phyloP scores from a whole-genome alignment of 1,284 basidiomycete species.

The Ustilago shanxiensis region DNA sequence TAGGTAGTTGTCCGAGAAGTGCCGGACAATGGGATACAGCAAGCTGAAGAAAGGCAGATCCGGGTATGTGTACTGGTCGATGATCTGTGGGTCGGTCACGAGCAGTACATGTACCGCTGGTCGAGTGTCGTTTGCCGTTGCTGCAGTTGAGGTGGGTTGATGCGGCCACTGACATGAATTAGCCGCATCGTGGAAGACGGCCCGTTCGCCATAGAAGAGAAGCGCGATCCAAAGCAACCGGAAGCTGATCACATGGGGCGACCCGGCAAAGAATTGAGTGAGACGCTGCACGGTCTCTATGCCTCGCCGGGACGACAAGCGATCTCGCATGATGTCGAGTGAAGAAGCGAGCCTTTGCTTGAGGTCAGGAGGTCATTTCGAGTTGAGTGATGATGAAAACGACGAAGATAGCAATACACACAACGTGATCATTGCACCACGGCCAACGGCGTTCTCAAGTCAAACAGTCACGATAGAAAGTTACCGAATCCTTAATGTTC shows the following conservation, averaged over 20 bases:
- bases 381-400: neutral
- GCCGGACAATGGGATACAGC: slow-evolving; percentile 33
- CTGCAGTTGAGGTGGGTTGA: slow-evolving; percentile 7
- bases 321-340: slow-evolving; percentile 18
- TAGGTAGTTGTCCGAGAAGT: slow-evolving; percentile 54
- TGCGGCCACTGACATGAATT: slow-evolving; percentile 37
- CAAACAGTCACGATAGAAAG: no score
- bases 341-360: neutral
- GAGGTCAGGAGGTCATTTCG: neutral
- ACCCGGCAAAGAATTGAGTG: slow-evolving; percentile 18
- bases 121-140: slow-evolving; percentile 8
- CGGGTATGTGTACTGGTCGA: slow-evolving; percentile 45
- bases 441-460: neutral
- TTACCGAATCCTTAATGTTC: neutral
- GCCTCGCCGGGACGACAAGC: slow-evolving; percentile 4
- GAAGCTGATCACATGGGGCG: slow-evolving; percentile 28
- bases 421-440: no score
- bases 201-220: slow-evolving; percentile 44
- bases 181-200: slow-evolving; percentile 39
- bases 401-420: neutral
- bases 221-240: slow-evolving; percentile 40
- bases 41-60: slow-evolving; percentile 24
- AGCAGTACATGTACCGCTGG: slow-evolving; percentile 39
- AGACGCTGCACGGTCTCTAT: slow-evolving; percentile 15
- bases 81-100: slow-evolving; percentile 52